phyloP scores from a whole-genome alignment of 192 early-diverging fungal genomes.

The Lunasporangiospora selenospora region DNA sequence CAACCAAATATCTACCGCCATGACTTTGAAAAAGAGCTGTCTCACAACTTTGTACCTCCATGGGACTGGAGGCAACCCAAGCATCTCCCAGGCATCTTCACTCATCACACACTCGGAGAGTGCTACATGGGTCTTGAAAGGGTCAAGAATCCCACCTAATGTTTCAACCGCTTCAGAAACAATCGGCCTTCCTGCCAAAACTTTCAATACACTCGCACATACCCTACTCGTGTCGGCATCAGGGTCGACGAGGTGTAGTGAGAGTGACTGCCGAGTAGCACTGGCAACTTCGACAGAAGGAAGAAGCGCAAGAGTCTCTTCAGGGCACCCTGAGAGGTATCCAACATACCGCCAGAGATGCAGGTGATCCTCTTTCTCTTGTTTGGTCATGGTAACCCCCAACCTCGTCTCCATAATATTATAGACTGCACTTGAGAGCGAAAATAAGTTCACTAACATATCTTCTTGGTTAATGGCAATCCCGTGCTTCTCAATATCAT shows the following conservation, averaged over 20 bases:
- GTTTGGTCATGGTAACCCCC: conserved; percentile 25
- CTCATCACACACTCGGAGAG: conserved; percentile 14
- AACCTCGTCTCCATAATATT: conserved; percentile 20
- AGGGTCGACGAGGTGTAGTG: conserved; percentile 17
- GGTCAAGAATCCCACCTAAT: conserved; percentile 3
- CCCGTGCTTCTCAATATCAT: conserved; percentile 16
- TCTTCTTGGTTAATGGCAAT: conserved; percentile 49
- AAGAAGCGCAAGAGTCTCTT: conserved; percentile 14
- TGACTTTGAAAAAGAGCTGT: too few relatives aligned
- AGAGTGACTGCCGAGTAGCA: conserved; percentile 17
- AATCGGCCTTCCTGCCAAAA: too few relatives aligned
- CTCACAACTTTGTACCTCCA: too few relatives aligned
- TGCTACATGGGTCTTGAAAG: conserved; percentile 16
- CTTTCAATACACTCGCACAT: conserved; percentile 2
- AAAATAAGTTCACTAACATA: conserved; percentile 18
- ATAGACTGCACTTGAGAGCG: conserved; percentile 32
- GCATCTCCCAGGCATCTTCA: conserved; percentile 6
- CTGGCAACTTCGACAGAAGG: conserved; percentile 1
- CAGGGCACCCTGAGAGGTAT: conserved; percentile 53
- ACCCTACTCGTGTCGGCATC: conserved; percentile 1
- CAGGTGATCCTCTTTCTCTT: conserved; percentile 50
- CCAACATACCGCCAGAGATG: conserved; percentile 61
- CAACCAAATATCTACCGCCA: too few relatives aligned
- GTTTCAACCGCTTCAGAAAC: neutral
- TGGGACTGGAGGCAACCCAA: conserved; percentile 3